Conservation (phyloP, 148 eudicot genomes). For the Fagopyrum tataricum region DNA sequence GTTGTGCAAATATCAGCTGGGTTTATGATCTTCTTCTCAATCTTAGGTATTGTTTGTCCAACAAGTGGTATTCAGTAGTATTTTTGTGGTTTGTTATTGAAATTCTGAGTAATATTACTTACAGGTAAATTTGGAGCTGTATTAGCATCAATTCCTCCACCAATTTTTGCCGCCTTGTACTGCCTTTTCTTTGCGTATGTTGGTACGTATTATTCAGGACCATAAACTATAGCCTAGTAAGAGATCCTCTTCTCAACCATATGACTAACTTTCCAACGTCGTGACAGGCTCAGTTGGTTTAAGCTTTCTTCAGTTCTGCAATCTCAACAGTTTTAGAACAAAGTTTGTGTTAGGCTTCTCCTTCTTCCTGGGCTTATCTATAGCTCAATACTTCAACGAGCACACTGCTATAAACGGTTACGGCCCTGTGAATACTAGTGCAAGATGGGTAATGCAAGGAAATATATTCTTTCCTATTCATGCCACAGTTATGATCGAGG, state of each 20-base stretch:
- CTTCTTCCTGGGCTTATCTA: conserved; percentile 71
- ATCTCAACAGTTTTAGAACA: conserved; percentile 90
- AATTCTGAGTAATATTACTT: neutral
- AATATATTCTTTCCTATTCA: too few relatives aligned
- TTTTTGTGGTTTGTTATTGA: neutral
- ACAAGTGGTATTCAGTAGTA: neutral
- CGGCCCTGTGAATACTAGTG: conserved; percentile 77
- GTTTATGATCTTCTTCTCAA: conserved; percentile 89
- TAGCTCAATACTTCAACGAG: conserved; percentile 90
- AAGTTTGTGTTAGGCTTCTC: conserved; percentile 81
- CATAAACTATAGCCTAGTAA: neutral
- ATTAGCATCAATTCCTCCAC: conserved; percentile 89
- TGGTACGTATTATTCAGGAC: conserved; percentile 38
- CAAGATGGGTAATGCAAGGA: conserved; percentile 68
- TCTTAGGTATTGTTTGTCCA: too few relatives aligned
- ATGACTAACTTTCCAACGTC: neutral
- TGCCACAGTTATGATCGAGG: too few relatives aligned
- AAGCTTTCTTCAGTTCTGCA: conserved; percentile 90
- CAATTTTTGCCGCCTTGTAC: conserved; percentile 81
- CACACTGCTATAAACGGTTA: conserved; percentile 54
- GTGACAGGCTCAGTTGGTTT: conserved; percentile 78
- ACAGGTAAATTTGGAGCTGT: conserved; percentile 89
- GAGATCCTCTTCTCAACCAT: neutral
- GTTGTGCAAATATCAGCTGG: conserved; percentile 93
- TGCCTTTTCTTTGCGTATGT: conserved; percentile 95